Conservation (phyloP, 2,329 filamentous ascomycete genomes). For the Curvularia verruculosa region DNA sequence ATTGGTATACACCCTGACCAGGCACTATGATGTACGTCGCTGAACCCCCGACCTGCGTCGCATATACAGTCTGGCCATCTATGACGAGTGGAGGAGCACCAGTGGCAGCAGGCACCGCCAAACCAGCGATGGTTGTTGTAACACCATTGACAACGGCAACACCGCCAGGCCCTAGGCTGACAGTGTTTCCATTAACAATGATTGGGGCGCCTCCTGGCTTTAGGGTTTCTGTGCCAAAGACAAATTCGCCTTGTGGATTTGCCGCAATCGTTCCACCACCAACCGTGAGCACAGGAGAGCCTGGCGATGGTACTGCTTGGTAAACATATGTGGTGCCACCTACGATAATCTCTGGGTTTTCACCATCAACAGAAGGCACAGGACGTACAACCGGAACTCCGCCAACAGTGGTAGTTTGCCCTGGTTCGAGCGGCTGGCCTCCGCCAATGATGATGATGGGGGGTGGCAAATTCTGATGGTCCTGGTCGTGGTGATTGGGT, state of each 20-base stretch:
- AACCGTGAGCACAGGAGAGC: conserved; percentile 32
- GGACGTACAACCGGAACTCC: conserved; percentile 41
- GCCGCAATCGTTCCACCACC: conserved; percentile 38
- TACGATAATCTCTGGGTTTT: conserved; percentile 34
- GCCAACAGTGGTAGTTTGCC: conserved; percentile 40
- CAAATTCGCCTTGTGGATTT: conserved; percentile 40
- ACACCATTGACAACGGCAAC: conserved; percentile 48
- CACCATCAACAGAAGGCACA: conserved; percentile 28
- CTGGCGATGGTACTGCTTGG: conserved; percentile 26
- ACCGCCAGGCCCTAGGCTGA: conserved; percentile 46
- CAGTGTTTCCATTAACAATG: conserved; percentile 44
- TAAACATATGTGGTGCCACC: conserved; percentile 35
- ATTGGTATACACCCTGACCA: conserved; percentile 29
- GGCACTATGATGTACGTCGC: conserved; percentile 27
- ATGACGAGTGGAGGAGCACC: conserved; percentile 29
- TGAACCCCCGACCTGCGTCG: conserved; percentile 34
- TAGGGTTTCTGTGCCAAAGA: conserved; percentile 39
- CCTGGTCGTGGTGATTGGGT: conserved; percentile 15
- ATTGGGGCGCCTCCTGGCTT: conserved; percentile 41
- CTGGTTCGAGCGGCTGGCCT: conserved; percentile 35
- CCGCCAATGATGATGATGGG: conserved; percentile 37
- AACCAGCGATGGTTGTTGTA: conserved; percentile 35
- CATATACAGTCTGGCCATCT: conserved; percentile 25
- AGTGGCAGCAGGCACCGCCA: conserved; percentile 21
- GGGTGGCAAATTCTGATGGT: conserved; percentile 1